These are phyloP conservation scores for Termitomyces sp. DNA, from an alignment of 768 basidiomycete genomes.

Conservation along the genomic window DNA sequence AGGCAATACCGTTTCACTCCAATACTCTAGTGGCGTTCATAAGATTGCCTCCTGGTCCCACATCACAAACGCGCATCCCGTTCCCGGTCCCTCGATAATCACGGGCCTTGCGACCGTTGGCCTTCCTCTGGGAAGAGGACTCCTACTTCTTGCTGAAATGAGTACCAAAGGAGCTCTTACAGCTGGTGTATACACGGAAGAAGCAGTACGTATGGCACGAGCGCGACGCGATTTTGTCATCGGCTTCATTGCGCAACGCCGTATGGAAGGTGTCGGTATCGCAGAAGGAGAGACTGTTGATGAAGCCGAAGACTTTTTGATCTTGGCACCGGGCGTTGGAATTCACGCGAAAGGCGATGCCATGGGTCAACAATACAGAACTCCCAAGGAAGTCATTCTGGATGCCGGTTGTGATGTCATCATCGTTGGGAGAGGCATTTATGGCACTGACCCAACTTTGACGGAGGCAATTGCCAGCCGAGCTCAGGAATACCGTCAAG, in stretches of 20 bases:
- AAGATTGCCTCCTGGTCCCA: conserved; percentile 95
- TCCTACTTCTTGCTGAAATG: conserved; percentile 95
- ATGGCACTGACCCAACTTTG: conserved; percentile 52
- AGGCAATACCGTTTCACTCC: conserved; percentile 96
- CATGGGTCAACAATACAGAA: conserved; percentile 95
- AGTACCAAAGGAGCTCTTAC: conserved; percentile 85
- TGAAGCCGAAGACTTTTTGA: conserved; percentile 73
- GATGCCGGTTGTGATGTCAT: conserved; percentile 90
- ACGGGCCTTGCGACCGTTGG: conserved; percentile 87
- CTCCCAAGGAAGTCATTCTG: conserved; percentile 76
- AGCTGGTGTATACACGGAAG: conserved; percentile 74
- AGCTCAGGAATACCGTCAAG: conserved; percentile 78
- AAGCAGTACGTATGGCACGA: conserved; percentile 85
- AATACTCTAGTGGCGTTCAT: conserved; percentile 91
- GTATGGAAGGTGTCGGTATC: conserved; percentile 67
- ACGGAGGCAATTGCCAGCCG: conserved; percentile 47
- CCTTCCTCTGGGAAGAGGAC: conserved; percentile 74
- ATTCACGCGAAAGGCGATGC: conserved; percentile 72
- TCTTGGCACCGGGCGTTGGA: conserved; percentile 91
- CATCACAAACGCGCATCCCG: conserved; percentile 93
- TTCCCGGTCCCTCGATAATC: conserved; percentile 94
- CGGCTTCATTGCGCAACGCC: conserved; percentile 89
- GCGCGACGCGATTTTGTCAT: conserved; percentile 82
- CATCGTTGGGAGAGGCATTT: conserved; percentile 94
- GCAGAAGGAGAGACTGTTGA: conserved; percentile 22